Evolutionary conservation across 1,284 basidiomycete species (phyloP).

Genomic region (Ustilago trichophora): DNA sequence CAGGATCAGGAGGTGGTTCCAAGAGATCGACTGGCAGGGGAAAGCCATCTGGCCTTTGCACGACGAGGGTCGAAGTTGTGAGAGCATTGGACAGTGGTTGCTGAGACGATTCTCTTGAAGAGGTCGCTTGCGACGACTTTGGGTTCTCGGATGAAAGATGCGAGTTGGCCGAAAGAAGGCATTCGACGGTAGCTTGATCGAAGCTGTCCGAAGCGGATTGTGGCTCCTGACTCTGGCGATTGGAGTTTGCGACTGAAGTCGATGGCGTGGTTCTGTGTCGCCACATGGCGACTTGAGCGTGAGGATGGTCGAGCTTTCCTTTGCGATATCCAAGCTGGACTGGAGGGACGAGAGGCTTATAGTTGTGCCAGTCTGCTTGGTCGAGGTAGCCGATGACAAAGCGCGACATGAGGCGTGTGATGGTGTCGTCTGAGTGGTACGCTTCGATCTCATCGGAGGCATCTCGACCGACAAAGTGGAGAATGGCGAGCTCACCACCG

Average conservation of each 20-base stretch:
- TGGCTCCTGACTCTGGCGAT: constrained; percentile 11
- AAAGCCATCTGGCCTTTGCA: constrained; percentile 44
- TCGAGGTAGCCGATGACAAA: constrained; percentile 82
- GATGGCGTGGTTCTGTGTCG: constrained; percentile 24
- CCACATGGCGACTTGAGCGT: constrained; percentile 61
- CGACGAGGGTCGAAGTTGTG: constrained; percentile 4
- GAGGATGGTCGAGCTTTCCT: constrained; percentile 60
- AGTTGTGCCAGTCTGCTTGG: constrained; percentile 69
- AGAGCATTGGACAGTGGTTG: neutral
- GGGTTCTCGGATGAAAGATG: neutral
- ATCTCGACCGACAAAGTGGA: constrained; percentile 95
- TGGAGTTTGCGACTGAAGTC: constrained; percentile 6
- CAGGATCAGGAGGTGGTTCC: constrained; percentile 67
- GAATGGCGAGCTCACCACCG: constrained; percentile 85
- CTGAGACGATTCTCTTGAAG: too few relatives aligned
- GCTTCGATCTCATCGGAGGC: constrained; percentile 93
- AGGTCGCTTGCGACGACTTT: too few relatives aligned
- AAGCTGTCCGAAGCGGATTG: constrained; percentile 4
- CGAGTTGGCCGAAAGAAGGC: neutral
- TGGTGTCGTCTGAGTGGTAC: constrained; percentile 80
- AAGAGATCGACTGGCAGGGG: constrained; percentile 62
- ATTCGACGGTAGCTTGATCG: constrained; percentile 16
- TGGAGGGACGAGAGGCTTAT: constrained; percentile 87
- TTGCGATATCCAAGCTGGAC: constrained; percentile 77
- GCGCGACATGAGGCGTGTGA: constrained; percentile 72